Evolutionary conservation across 805 yeast species (phyloP), one percentile per base, ranked within the genome.

Genomic region (Sungouiozyma intestinalis): DNA sequence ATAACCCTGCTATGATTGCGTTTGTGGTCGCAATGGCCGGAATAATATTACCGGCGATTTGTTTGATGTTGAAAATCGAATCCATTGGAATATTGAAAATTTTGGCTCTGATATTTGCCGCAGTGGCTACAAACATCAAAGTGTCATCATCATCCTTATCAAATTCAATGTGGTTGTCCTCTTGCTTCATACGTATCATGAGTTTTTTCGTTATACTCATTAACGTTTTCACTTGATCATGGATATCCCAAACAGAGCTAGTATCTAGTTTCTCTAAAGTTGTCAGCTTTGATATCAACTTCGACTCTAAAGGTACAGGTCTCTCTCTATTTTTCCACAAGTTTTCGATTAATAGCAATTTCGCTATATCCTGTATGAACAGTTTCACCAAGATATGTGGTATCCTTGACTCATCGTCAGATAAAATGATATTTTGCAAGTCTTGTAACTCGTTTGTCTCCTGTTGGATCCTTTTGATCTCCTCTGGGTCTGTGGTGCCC

Each of bases 1-100:
- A 81, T 50, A 86, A 73, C 0, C 98, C 98, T 0, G 96, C 87
- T 51, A 92, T 80, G 13, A 92, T 81, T 1, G 98, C 97, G 60
- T 92, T 92, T 3, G 97, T 90, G 1, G 98, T 92, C 4, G 98
- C 97, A 51, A 94, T 88, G 0, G 98, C 98, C 0, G 99, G 98
- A 34, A 92, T 92, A 53, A 92, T 92, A 61, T 90, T 92, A 4
- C 99, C 99, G 0, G 98, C 98, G 48, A 90, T 87, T 54, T 84
- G 94, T 59, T 92, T 92, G 47, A 84, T 76, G 46, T 86, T 95
- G 57, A 94, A 92, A 45, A 84, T 80, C 3, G 92, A 71, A 56
- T 82, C 81, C 40, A 68, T 50, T 29, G 79, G 83, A 43, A 88
- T 87, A 18, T 71, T 67, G 56, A 88, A 90, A 2, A 84, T 71